Base-by-base conservation (phyloP, 495 filamentous ascomycete species). In the Thermothielavioides terrestris region DNA sequence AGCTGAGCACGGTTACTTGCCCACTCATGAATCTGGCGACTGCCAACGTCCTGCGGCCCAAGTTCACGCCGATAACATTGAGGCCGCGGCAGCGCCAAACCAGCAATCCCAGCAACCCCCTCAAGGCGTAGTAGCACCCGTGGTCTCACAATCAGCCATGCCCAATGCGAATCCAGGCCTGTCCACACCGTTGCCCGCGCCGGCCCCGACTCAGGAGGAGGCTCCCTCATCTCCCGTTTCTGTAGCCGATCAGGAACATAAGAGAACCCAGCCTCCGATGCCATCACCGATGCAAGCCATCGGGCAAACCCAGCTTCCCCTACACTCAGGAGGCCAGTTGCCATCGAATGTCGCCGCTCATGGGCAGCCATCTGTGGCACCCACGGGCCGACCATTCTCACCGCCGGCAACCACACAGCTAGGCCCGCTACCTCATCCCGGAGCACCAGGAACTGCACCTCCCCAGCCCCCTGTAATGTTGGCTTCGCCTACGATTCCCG, bases 401-500 rank as follows among this genome's bases (percentile, higher is more conserved):
- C 34, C 28, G 10, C 34, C 45, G 9, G 26, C 21, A 15, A 3
- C 31, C 11, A 21, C 46, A 6, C 46, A 40, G 20, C 18, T 37
- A 15, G 36, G 18, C 4, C 27, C 26, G 27, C 46, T 10, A 11
- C 22, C 28, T 32, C 53, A 50, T 30, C 53, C 34, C 7, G 42
- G 28, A 12, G 42, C 23, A 11, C 47, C 53, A 9, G 53, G 53
- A 37, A 46, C 30, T 14, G 35, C 35, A 4, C 47, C 48, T n/a
- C 47, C 37, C 6, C 46, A 49, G 14, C 36, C 34, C 37, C 18
- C 15, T n/a, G 37, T 41, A 28, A 49, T 49, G 46, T 42, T 34
- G 34, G 27, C 46, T 37, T 35, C 53, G 21, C 39, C 45, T 9
- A 18, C 34, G 14, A 30, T 41, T 10, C 27, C 39, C 8, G 32